These are phyloP conservation scores for Penicillium manginii DNA, from an alignment of 495 filamentous ascomycete genomes.

Conservation along the genomic window DNA sequence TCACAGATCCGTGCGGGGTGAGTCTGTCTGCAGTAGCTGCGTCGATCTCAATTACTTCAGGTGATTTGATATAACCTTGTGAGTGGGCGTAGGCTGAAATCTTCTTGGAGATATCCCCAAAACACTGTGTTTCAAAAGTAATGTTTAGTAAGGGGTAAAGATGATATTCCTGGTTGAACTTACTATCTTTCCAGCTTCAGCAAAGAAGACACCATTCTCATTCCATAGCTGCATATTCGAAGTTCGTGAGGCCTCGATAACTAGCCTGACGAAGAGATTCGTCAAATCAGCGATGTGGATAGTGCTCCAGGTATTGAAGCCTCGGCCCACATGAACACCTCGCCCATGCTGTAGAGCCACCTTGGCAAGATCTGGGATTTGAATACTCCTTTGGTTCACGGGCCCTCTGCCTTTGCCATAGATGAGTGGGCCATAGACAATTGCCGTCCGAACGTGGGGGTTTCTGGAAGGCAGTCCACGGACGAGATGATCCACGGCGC, in stretches of 20 bases:
- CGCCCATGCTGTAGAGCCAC: slow-evolving; percentile 54
- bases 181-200: slow-evolving; percentile 60
- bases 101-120: slow-evolving; percentile 57
- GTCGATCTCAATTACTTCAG: slow-evolving; percentile 37
- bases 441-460: slow-evolving; percentile 54
- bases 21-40: slow-evolving; percentile 21
- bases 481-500: slow-evolving; percentile 53
- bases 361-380: slow-evolving; percentile 56
- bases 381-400: slow-evolving; percentile 60
- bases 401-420: slow-evolving; percentile 68
- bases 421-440: slow-evolving; percentile 69
- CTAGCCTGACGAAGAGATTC: slow-evolving; percentile 52
- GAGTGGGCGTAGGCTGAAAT: slow-evolving; percentile 57
- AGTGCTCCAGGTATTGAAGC: slow-evolving; percentile 61
- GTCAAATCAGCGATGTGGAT: slow-evolving; percentile 66
- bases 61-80: slow-evolving; percentile 57
- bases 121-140: no score
- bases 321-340: slow-evolving; percentile 57
- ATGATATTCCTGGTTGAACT: not conserved
- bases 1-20: slow-evolving; percentile 20
- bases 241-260: slow-evolving; percentile 54
- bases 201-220: slow-evolving; percentile 64
- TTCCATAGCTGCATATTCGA: slow-evolving; percentile 60
- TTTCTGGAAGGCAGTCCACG: slow-evolving; percentile 28
- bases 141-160: no score